Evolutionary conservation across 768 basidiomycete genomes (phyloP).

Genomic region (Kwoniella shandongensis): DNA sequence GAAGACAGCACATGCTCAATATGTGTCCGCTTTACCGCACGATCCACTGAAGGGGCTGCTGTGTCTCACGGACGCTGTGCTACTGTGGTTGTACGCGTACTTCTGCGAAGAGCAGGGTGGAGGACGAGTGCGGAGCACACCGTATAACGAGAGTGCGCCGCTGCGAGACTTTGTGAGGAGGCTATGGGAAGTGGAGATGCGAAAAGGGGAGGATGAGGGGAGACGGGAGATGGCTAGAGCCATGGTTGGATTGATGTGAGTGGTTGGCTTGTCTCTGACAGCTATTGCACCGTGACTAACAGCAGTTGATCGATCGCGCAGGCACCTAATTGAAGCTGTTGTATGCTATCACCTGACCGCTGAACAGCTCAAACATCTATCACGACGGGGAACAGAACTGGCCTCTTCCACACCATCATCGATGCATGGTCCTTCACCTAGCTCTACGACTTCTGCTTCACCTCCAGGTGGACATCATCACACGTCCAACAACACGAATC

Average conservation of each 20-base stretch:
- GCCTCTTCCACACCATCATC: conserved; percentile 14
- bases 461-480: conserved; percentile 11
- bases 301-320: conserved; percentile 1
- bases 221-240: conserved; percentile 31
- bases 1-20: conserved; percentile 22
- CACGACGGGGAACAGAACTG: conserved; percentile 14
- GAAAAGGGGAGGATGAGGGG: conserved; percentile 21
- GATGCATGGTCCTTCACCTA: conserved; percentile 21
- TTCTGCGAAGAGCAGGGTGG: conserved; percentile 40
- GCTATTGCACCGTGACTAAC: background rate
- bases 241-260: conserved; percentile 48
- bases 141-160: conserved; percentile 25
- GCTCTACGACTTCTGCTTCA: conserved; percentile 18
- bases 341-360: conserved; percentile 33
- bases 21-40: conserved; percentile 14
- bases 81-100: conserved; percentile 43
- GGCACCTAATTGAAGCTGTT: conserved; percentile 45
- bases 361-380: conserved; percentile 32
- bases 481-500: background rate
- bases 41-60: conserved; percentile 38
- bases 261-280: background rate
- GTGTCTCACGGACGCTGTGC: conserved; percentile 39
- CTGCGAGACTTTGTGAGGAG: conserved; percentile 31
- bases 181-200: conserved; percentile 35
- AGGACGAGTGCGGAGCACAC: conserved; percentile 22